Conservation (phyloP, 1,284 basidiomycete genomes). For the Apiotrichum gracile region DNA sequence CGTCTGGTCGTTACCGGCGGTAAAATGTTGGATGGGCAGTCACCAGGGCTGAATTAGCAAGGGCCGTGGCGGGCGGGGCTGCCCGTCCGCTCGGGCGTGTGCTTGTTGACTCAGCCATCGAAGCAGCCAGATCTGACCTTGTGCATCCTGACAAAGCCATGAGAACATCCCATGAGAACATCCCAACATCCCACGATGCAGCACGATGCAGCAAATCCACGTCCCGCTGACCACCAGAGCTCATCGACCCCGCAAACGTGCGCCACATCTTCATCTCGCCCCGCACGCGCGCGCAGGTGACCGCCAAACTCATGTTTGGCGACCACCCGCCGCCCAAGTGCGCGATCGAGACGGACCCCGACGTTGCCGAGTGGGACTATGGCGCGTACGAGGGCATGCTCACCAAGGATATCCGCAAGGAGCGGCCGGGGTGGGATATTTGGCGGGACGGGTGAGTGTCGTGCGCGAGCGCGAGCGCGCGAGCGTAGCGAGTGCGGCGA, state of each 20-base stretch:
- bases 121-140: too few relatives aligned
- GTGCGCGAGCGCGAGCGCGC: constrained; percentile 40
- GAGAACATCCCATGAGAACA: too few relatives aligned
- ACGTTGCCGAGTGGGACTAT: constrained; percentile 73
- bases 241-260: constrained; percentile 74
- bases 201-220: not conserved
- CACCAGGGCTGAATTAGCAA: too few relatives aligned
- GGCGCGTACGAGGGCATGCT: constrained; percentile 81
- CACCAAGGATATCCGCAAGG: constrained; percentile 64
- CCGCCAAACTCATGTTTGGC: constrained; percentile 63
- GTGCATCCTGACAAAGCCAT: too few relatives aligned
- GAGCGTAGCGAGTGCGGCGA: constrained; percentile 89
- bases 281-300: constrained; percentile 71
- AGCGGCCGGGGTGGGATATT: constrained; percentile 65
- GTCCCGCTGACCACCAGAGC: constrained; percentile 50
- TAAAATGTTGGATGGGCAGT: too few relatives aligned
- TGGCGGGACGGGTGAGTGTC: constrained; percentile 68
- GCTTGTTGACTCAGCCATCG: too few relatives aligned
- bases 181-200: not conserved
- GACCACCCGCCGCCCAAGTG: constrained; percentile 29
- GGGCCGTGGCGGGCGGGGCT: too few relatives aligned
- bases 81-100: too few relatives aligned
- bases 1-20: too few relatives aligned
- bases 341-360: constrained; percentile 34
- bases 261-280: constrained; percentile 75